phyloP scores from a whole-genome alignment of 116 monocot species.

The Trichopus zeylanicus region DNA sequence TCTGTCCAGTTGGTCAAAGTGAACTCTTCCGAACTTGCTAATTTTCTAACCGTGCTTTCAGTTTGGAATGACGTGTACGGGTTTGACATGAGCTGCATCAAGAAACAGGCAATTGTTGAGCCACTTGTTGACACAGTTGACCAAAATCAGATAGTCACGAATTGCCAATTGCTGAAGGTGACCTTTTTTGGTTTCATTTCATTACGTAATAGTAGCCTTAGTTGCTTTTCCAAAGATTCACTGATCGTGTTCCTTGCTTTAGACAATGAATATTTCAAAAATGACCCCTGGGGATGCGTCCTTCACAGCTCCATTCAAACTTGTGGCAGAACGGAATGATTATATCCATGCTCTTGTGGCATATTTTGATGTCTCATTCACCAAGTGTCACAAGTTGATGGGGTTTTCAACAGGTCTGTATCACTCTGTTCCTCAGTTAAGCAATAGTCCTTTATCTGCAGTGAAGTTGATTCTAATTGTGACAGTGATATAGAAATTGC shows the following conservation, averaged over 20 bases:
- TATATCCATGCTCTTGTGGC: slow-evolving; percentile 97
- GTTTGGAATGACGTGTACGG: slow-evolving; percentile 96
- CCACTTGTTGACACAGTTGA: slow-evolving; percentile 91
- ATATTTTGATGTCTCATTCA: slow-evolving; percentile 91
- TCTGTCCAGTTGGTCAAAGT: too few species aligned
- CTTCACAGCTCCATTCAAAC: slow-evolving; percentile 88
- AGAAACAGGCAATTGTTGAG: slow-evolving; percentile 87
- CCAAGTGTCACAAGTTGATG: slow-evolving; percentile 87
- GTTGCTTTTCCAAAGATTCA: background rate
- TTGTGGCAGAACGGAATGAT: slow-evolving; percentile 78
- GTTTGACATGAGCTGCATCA: slow-evolving; percentile 98
- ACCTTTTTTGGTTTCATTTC: slow-evolving; percentile 2
- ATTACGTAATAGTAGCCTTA: background rate
- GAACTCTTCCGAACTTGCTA: slow-evolving; percentile 3
- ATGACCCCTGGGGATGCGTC: slow-evolving; percentile 84
- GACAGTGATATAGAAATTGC: too few species aligned
- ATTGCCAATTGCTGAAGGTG: slow-evolving; percentile 81
- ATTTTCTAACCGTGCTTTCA: slow-evolving; percentile 18
- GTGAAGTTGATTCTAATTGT: too few species aligned
- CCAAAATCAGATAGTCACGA: slow-evolving; percentile 92
- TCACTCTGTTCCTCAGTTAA: background rate
- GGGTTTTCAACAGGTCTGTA: slow-evolving; percentile 84
- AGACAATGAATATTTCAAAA: slow-evolving; percentile 96
- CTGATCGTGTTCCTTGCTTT: slow-evolving; percentile 1
- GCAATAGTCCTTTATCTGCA: too few species aligned